phyloP scores from a whole-genome alignment of 1,139 yeast genomes.

The Lodderomyces oxycetoniae region DNA sequence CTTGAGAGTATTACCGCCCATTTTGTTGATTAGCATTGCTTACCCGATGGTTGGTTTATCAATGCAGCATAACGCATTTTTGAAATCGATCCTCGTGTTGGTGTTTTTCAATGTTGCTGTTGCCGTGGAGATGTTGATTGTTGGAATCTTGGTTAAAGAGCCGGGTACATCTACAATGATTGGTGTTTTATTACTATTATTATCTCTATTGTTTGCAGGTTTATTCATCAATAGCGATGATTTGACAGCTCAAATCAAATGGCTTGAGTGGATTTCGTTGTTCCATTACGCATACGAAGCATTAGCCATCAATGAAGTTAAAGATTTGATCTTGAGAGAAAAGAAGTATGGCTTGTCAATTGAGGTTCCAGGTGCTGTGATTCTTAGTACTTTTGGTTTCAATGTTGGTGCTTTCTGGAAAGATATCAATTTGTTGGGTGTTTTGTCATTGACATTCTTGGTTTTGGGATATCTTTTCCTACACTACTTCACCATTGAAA shows the following conservation, averaged over 20 bases:
- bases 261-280: constrained; percentile 81
- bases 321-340: constrained; percentile 76
- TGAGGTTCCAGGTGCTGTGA: constrained; percentile 98
- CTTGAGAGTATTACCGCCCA: constrained; percentile 83
- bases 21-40: constrained; percentile 74
- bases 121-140: constrained; percentile 75
- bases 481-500: constrained; percentile 70
- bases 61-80: constrained; percentile 72
- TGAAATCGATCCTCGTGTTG: constrained; percentile 63
- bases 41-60: constrained; percentile 90
- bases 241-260: constrained; percentile 63
- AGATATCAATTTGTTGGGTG: constrained; percentile 55
- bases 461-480: constrained; percentile 70
- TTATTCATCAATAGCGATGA: constrained; percentile 80
- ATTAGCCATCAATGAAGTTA: constrained; percentile 88
- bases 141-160: constrained; percentile 82
- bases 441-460: constrained; percentile 50
- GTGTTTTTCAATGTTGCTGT: constrained; percentile 83
- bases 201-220: constrained; percentile 88
- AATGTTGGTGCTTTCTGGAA: constrained; percentile 68
- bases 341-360: constrained; percentile 88
- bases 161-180: constrained; percentile 91
- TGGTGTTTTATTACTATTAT: constrained; percentile 77
- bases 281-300: constrained; percentile 97
- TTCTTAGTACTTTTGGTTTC: constrained; percentile 91